Conservation (phyloP, 345 rosid genomes). For the Heritiera littoralis region DNA sequence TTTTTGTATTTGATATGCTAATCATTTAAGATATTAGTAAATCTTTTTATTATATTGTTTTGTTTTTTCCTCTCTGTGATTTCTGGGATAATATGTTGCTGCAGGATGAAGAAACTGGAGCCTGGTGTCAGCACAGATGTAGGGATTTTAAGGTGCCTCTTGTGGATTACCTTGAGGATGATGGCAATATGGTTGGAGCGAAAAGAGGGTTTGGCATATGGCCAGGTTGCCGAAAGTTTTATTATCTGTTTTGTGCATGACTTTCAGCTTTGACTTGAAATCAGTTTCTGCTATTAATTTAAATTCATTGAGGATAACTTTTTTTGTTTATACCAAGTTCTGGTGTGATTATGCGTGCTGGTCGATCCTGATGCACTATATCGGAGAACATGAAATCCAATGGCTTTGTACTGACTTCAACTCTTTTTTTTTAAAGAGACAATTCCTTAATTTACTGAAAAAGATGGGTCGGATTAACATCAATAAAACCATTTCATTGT, state of each 20-base stretch:
- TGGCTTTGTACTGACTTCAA: background rate
- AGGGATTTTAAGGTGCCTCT: slow-evolving; percentile 92
- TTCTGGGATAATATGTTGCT: slow-evolving; percentile 21
- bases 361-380: background rate
- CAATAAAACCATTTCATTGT: background rate
- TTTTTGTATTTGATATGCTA: background rate
- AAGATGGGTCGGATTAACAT: slow-evolving; percentile 4
- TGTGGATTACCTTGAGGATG: slow-evolving; percentile 50
- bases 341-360: background rate
- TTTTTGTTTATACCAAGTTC: background rate
- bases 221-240: slow-evolving; percentile 45
- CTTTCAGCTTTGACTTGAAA: background rate
- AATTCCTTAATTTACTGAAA: slow-evolving; percentile 2
- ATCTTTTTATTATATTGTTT: background rate
- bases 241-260: background rate
- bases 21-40: background rate
- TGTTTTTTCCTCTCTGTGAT: background rate
- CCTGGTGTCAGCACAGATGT: slow-evolving; percentile 87
- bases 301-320: background rate
- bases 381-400: background rate
- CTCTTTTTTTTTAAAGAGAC: background rate
- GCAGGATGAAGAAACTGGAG: slow-evolving; percentile 91
- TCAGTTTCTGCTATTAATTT: background rate
- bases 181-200: slow-evolving; percentile 57
- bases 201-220: slow-evolving; percentile 50